Evolutionary conservation across 2,329 filamentous ascomycete genomes (phyloP).

Genomic region (Samsoniella hepiali): DNA sequence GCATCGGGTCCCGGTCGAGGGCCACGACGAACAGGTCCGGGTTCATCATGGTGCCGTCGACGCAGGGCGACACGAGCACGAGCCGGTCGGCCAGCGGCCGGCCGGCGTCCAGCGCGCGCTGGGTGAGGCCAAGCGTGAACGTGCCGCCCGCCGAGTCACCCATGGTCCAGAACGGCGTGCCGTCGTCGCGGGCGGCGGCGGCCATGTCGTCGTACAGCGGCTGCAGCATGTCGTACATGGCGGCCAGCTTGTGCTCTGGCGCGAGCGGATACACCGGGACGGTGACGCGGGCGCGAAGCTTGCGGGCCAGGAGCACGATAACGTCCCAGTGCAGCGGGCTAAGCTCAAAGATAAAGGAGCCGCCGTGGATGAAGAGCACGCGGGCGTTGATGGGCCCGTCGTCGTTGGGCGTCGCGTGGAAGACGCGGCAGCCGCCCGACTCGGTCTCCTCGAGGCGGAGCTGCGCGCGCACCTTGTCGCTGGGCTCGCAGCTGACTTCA

Average conservation of each 20-base stretch:
- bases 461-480: background rate
- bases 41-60: conserved; percentile 30
- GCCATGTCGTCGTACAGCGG: conserved; percentile 33
- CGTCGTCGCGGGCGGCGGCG: conserved; percentile 27
- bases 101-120: conserved; percentile 18
- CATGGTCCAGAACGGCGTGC: conserved; percentile 27
- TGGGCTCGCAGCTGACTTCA: background rate
- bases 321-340: conserved; percentile 28
- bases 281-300: conserved; percentile 31
- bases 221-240: conserved; percentile 32
- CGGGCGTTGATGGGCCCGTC: conserved; percentile 27
- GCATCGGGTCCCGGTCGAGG: conserved; percentile 24
- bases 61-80: conserved; percentile 31
- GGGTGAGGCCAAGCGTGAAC: background rate
- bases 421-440: conserved; percentile 25
- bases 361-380: conserved; percentile 16
- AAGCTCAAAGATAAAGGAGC: background rate
- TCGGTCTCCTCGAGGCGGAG: conserved; percentile 28
- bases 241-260: conserved; percentile 30
- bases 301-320: conserved; percentile 27
- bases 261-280: conserved; percentile 34
- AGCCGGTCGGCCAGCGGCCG: conserved; percentile 27
- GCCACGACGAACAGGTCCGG: conserved; percentile 26
- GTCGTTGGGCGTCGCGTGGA: conserved; percentile 30
- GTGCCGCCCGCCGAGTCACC: background rate